phyloP scores from a whole-genome alignment of 179 eudicot species.

The Vitellaria paradoxa region DNA sequence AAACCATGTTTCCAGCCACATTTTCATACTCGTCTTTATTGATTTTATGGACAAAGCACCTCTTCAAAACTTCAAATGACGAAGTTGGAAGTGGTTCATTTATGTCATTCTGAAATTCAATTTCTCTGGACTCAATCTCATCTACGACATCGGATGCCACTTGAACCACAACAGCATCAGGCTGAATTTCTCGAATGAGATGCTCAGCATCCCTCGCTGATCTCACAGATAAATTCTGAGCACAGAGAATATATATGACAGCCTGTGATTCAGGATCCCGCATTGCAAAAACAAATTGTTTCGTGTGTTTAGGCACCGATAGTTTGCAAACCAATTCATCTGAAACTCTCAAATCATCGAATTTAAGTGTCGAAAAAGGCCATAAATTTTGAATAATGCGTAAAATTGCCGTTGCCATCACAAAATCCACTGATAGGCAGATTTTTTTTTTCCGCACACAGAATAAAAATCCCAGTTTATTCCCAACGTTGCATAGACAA shows the following conservation, averaged over 20 bases:
- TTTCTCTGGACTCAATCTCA: slow-evolving; percentile 31
- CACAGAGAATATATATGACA: slow-evolving; percentile 62
- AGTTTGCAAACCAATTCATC: slow-evolving; percentile 55
- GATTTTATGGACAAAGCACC: slow-evolving; percentile 67
- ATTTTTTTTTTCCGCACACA: too few species aligned
- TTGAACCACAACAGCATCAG: slow-evolving; percentile 77
- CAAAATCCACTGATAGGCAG: slow-evolving; percentile 17
- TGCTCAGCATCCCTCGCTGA: slow-evolving; percentile 68
- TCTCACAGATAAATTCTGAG: slow-evolving; percentile 82
- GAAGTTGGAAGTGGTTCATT: slow-evolving; percentile 69
- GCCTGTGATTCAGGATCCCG: slow-evolving; percentile 52
- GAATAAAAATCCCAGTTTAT: neutral
- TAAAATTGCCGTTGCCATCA: slow-evolving; percentile 39
- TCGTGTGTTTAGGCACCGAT: slow-evolving; percentile 66
- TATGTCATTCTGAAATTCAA: slow-evolving; percentile 16
- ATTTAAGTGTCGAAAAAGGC: slow-evolving; percentile 53
- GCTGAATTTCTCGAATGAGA: slow-evolving; percentile 63
- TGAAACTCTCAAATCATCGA: slow-evolving; percentile 61
- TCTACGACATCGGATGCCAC: slow-evolving; percentile 35
- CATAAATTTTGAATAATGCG: slow-evolving; percentile 55
- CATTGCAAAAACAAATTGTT: slow-evolving; percentile 71
- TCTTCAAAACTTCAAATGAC: slow-evolving; percentile 58
- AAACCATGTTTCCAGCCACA: slow-evolving; percentile 75
- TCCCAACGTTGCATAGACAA: neutral
- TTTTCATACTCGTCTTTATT: slow-evolving; percentile 61